phyloP scores from a whole-genome alignment of 352 stramenopile genomes.

The Globisporangium okanoganense region DNA sequence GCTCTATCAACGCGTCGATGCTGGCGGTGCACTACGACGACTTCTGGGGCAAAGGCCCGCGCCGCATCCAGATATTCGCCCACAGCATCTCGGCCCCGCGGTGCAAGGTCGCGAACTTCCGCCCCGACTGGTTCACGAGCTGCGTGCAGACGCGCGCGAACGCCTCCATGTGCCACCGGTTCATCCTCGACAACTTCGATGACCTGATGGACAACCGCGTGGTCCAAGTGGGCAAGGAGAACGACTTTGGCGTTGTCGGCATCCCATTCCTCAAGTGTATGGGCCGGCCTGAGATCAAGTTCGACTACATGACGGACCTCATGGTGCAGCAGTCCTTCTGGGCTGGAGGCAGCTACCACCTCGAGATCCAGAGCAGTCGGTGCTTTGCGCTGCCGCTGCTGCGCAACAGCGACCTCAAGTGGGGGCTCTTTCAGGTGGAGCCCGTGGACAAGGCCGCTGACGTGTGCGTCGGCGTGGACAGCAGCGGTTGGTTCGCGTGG shows the following conservation, averaged over 20 bases:
- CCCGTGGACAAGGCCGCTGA: conserved; percentile 12
- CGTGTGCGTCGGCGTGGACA: conserved; percentile 13
- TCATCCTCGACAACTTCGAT: conserved; percentile 31
- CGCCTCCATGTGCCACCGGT: conserved; percentile 20
- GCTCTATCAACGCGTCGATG: not conserved
- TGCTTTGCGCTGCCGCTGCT: conserved; percentile 21
- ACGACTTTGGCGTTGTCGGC: conserved; percentile 24
- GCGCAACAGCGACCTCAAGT: conserved; percentile 6
- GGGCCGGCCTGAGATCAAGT: conserved; percentile 15
- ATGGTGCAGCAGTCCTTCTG: conserved; percentile 30
- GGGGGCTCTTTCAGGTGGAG: conserved; percentile 21
- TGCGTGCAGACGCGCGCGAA: conserved; percentile 15
- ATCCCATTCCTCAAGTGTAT: conserved; percentile 28
- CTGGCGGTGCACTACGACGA: not conserved
- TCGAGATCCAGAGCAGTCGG: conserved; percentile 37
- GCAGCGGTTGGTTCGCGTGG: conserved; percentile 16
- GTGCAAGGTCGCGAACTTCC: conserved; percentile 32
- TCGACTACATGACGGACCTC: conserved; percentile 28
- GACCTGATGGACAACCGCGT: conserved; percentile 10
- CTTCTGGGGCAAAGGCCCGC: conserved; percentile 8
- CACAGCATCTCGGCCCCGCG: conserved; percentile 33
- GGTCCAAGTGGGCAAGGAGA: conserved; percentile 23
- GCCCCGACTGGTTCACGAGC: conserved; percentile 18
- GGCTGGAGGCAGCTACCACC: conserved; percentile 25
- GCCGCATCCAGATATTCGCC: conserved; percentile 20